Percentiles rank a stretch among this genome's conserved stretches.
Evolutionary conservation across 352 stramenopile genomes (phyloP).

Genomic region (Globisporangium paddicum): DNA sequence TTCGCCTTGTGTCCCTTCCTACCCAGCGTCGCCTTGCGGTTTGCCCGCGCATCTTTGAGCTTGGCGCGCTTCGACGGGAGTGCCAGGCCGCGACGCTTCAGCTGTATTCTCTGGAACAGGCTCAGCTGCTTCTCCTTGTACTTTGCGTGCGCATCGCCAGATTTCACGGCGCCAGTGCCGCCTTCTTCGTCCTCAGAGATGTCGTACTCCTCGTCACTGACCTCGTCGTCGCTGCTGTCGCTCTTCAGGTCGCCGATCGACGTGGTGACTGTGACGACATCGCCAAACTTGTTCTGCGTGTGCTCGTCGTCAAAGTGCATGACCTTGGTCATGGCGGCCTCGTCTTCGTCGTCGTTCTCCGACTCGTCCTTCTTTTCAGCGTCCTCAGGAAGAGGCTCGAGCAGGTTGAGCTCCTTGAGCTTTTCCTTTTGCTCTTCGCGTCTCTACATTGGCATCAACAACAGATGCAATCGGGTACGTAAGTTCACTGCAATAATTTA

Average conservation of each 20-base stretch:
- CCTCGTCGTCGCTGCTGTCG: slow-evolving; percentile 63
- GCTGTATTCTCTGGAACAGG: slow-evolving; percentile 87
- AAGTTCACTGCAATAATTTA: too few species aligned
- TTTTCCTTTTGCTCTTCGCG: slow-evolving; percentile 79
- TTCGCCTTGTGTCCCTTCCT: slow-evolving; percentile 19
- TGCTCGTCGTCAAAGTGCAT: slow-evolving; percentile 78
- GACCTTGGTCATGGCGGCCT: slow-evolving; percentile 50
- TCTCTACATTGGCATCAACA: slow-evolving; percentile 19
- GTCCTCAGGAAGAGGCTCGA: slow-evolving; percentile 22
- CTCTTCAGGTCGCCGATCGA: slow-evolving; percentile 73
- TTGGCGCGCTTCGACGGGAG: slow-evolving; percentile 81
- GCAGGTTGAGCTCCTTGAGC: slow-evolving; percentile 49
- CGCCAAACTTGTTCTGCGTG: slow-evolving; percentile 82
- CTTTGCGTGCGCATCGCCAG: slow-evolving; percentile 16
- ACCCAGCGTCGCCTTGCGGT: slow-evolving; percentile 60
- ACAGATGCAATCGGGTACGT: background rate
- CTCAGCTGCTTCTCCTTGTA: slow-evolving; percentile 66
- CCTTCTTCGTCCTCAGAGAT: slow-evolving; percentile 36
- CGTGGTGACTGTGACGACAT: slow-evolving; percentile 85
- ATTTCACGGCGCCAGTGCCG: slow-evolving; percentile 2
- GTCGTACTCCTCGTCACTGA: slow-evolving; percentile 58
- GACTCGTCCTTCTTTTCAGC: slow-evolving; percentile 31
- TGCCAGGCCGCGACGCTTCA: slow-evolving; percentile 75
- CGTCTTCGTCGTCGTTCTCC: slow-evolving; percentile 20
- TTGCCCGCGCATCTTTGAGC: slow-evolving; percentile 68